These are phyloP conservation scores for Gynostemma pentaphyllum DNA, from an alignment of 306 rosid genomes.

Conservation along the genomic window DNA sequence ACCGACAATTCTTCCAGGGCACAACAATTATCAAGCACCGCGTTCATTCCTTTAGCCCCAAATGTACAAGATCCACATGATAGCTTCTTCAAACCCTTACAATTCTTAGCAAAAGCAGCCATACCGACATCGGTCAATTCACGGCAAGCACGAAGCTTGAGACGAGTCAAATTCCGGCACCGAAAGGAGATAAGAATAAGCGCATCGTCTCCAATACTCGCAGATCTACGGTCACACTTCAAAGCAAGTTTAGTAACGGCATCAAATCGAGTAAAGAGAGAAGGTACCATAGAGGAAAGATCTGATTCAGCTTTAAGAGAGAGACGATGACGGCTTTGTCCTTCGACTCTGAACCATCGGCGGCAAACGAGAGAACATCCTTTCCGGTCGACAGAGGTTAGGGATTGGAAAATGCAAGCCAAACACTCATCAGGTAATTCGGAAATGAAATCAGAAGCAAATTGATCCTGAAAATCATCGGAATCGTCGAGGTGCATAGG, in stretches of 20 bases:
- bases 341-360: slow-evolving; percentile 81
- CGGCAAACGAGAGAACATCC: slow-evolving; percentile 79
- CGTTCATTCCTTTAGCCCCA: slow-evolving; percentile 89
- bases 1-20: slow-evolving; percentile 78
- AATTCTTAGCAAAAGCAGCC: slow-evolving; percentile 65
- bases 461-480: slow-evolving; percentile 8
- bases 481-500: slow-evolving; percentile 26
- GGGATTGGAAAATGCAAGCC: slow-evolving; percentile 68
- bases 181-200: slow-evolving; percentile 54
- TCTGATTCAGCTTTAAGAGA: slow-evolving; percentile 66
- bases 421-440: slow-evolving; percentile 85
- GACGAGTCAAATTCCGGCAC: slow-evolving; percentile 85
- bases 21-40: slow-evolving; percentile 60
- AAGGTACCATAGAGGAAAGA: slow-evolving; percentile 33
- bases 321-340: slow-evolving; percentile 86
- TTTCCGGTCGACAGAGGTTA: slow-evolving; percentile 67
- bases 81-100: slow-evolving; percentile 82
- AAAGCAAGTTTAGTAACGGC: slow-evolving; percentile 82
- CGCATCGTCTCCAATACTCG: slow-evolving; percentile 63
- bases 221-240: slow-evolving; percentile 83
- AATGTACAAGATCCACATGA: slow-evolving; percentile 92
- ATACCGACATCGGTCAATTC: slow-evolving; percentile 69
- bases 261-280: slow-evolving; percentile 76
- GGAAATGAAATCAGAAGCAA: slow-evolving; percentile 42
- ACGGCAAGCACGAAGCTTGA: slow-evolving; percentile 88